Base-by-base conservation (phyloP, 1,284 basidiomycete genomes). In the Mycosarcoma mackinlayi region DNA sequence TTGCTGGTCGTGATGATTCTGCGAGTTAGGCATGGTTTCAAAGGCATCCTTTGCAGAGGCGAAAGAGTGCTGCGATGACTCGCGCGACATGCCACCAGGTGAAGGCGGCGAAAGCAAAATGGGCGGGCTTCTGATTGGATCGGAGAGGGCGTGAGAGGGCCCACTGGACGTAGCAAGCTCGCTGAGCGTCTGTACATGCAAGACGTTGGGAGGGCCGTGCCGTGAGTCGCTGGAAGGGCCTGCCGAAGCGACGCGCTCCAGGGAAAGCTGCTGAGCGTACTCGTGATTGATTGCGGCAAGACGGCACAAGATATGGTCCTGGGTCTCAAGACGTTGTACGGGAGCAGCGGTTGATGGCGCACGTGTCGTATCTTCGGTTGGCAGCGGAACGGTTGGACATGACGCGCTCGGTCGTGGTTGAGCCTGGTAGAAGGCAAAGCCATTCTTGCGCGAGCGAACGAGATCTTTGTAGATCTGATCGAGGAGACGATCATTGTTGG, bases 381-480 rank as follows among this genome's bases (percentile, higher is more conserved):
- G 58, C 0, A 58, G 16, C 0, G 62, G 62, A 3, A 67, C 61
- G 40, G 73, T 27, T 10, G 75, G 75, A 47, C 75, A 77, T 13
- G 57, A 62, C 11, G 40, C 25, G 33, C 60, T 65, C 10, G 73
- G 46, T 9, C 42, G 28, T 10, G 75, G 62, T 6, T 55, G 27
- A 11, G 61, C 61, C 33, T 71, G 77, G 34, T 76, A 79, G 51
- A 79, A 79, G 16, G 71, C 66, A 34, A 79, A 78, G n/a, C 67
- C 70, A 24, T 79, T 77, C 54, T 75, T 74, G 14, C 75, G 57
- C 6, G 77, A 73, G 25, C 78, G 63, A 0, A 58, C 49, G 16
- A 82, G 62, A 27, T 80, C 78, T 40, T 75, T 73, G 59, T 78
- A 79, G 40, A 82, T 75, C 55, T 81, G 79, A 38, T 76, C 71